Evolutionary conservation across 2,329 filamentous ascomycete species (phyloP), one percentile per base, ranked within the genome.

Genomic region (Pezicula rhizophila): DNA sequence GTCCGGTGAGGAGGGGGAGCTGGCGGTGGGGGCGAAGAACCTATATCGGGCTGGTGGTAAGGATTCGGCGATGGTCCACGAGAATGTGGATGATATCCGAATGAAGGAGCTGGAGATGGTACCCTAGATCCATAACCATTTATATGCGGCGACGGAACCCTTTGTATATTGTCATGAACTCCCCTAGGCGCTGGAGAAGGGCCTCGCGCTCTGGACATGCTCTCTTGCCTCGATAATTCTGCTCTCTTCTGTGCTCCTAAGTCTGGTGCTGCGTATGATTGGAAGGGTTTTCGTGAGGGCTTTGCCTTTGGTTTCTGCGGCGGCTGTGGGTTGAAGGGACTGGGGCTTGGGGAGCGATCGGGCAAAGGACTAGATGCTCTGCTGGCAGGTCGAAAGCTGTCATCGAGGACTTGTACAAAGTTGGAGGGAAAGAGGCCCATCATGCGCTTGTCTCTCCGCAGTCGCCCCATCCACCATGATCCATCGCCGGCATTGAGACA

Each of bases 401-500:
- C 82, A 48, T 88, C 86, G 28, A 99, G 78, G 5, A 99, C 79
- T 65, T 95, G 82, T 64, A 99, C 93, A 64, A 99, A 99, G 70
- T 99, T 99, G 62, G 91, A 96, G 1, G 93, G 93, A 63, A 99
- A 99, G 17, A 93, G 76, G 47, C 93, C 93, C 61, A 96, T 85
- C 62, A 92, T 90, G 63, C 91, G 83, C 67, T 87, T 85, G 70
- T 99, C 93, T 59, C 93, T 82, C 64, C 85, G 88, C 64, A 99
- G 71, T 55, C 92, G 82, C 42, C 93, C 93, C 70, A 91, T 96
- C 93, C 93, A 99, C 93, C 93, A 99, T 42, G 89, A 91, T 46
- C 93, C 93, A 70, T 99, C 93, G 55, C 93, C 93, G 17, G 93
- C 93, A 67, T 99, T 99, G 46, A 99, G 77, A 64, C 92, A 96